Evolutionary conservation across 345 rosid genomes (phyloP).

Genomic region (Bruguiera gymnorhiza): DNA sequence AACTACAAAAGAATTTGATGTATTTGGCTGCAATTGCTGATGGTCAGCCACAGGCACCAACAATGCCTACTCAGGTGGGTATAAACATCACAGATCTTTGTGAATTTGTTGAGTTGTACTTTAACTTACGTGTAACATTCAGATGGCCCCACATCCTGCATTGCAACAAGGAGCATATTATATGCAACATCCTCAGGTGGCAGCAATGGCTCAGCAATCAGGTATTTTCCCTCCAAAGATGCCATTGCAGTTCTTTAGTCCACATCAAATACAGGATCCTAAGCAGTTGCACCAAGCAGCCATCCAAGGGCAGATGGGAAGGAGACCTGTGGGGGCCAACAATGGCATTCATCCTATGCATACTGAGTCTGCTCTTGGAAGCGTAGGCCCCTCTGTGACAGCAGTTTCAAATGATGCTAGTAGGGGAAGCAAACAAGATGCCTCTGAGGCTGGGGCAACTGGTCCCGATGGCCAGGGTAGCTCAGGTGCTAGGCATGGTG

Average conservation of each 20-base stretch:
- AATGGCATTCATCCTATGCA: conserved; percentile 65
- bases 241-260: conserved; percentile 58
- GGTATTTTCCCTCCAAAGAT: conserved; percentile 48
- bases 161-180: conserved; percentile 74
- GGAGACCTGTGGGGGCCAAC: conserved; percentile 52
- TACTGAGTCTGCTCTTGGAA: conserved; percentile 43
- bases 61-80: conserved; percentile 66
- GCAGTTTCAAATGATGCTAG: conserved; percentile 41
- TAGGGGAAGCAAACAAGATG: conserved; percentile 63
- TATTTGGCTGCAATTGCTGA: conserved; percentile 94
- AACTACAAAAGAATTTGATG: conserved; percentile 87
- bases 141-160: conserved; percentile 71
- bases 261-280: conserved; percentile 70
- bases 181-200: conserved; percentile 74
- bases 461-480: conserved; percentile 44
- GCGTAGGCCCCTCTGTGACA: conserved; percentile 35
- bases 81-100: conserved; percentile 9
- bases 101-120: background rate
- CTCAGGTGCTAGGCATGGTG: conserved; percentile 29
- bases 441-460: conserved; percentile 33
- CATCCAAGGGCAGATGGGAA: conserved; percentile 74
- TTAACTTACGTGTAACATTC: conserved; percentile 20
- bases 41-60: conserved; percentile 74
- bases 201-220: conserved; percentile 55
- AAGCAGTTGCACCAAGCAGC: conserved; percentile 66